Evolutionary conservation across 2,329 filamentous ascomycete species (phyloP), one percentile per base, ranked within the genome.

Genomic region (Arthrobotrys conoides): DNA sequence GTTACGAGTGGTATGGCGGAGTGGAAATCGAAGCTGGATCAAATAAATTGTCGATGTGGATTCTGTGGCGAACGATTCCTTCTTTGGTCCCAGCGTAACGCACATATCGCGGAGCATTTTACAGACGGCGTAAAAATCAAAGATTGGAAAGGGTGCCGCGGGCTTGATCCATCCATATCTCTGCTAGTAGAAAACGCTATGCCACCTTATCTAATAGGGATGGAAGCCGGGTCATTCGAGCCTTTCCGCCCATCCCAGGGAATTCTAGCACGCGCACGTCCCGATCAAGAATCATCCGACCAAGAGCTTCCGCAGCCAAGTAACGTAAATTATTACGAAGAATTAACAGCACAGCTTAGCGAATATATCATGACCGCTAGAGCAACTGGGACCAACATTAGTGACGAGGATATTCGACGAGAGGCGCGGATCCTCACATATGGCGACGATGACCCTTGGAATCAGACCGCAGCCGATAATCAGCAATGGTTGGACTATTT

Each of bases 71-170:
- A 88, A 71, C 85, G 89, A 14, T 87, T 91, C 85, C 88, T 89
- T 81, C 89, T 87, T 53, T 91, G 90, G 90, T 87, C 86, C 9
- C 85, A 87, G 70, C 86, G 90, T 82, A 86, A 88, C 16, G 89
- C 91, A 81, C 90, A 91, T 82, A 84, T 91, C 46, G 89, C 90
- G n/a, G 89, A 90, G 80, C 90, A 91, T 83, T 91, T 91, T 85
- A 91, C 90, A 84, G 88, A 86, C 27, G 89, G 90, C 84, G 88
- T 87, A 80, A 89, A 88, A 82, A 91, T 91, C 89, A 88, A 88
- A 80, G 88, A 91, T 83, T 91, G 90, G 90, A 90, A 90, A 86
- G 90, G 90, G 85, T 89, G 90, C 84, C 91, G 89, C 89, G 90
- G 90, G 86, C 91, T 91, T 80, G 89, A 91, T 70, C 85, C 85